Evolutionary conservation across 495 filamentous ascomycete genomes (phyloP).

Genomic region (Penicillium nucicola): DNA sequence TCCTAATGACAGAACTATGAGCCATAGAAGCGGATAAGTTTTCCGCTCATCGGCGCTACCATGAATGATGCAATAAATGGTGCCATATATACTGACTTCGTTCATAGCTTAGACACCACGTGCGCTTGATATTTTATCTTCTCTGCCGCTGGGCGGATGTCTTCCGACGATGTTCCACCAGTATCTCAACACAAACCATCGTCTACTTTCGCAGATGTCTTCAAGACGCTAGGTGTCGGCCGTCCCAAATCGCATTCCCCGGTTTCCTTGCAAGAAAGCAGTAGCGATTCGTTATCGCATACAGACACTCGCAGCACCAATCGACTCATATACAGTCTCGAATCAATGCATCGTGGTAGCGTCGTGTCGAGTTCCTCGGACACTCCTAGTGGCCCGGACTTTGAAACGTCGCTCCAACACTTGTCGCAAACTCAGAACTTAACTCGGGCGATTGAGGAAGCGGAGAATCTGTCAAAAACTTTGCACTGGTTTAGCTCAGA

Average conservation of each 20-base stretch:
- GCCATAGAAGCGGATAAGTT: not conserved
- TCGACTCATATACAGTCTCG: slow-evolving; percentile 31
- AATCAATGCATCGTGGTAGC: slow-evolving; percentile 47
- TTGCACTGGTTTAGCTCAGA: slow-evolving; percentile 39
- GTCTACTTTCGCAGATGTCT: slow-evolving; percentile 44
- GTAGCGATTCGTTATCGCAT: slow-evolving; percentile 29
- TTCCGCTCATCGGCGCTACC: not conserved
- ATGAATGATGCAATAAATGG: slow-evolving; percentile 6
- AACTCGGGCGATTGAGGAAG: slow-evolving; percentile 39
- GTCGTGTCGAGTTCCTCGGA: slow-evolving; percentile 46
- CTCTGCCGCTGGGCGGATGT: slow-evolving; percentile 37
- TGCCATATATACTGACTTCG: slow-evolving; percentile 15
- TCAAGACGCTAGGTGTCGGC: slow-evolving; percentile 42
- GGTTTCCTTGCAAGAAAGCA: slow-evolving; percentile 33
- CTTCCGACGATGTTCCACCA: slow-evolving; percentile 45
- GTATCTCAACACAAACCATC: slow-evolving; percentile 35
- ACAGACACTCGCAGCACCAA: slow-evolving; percentile 30
- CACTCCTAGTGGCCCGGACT: slow-evolving; percentile 38
- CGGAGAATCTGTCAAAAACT: slow-evolving; percentile 33
- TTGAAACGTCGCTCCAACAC: slow-evolving; percentile 34
- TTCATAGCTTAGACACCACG: not conserved
- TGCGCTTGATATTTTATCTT: not conserved
- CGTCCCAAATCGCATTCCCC: slow-evolving; percentile 41
- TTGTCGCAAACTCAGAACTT: slow-evolving; percentile 37
- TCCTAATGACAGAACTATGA: not conserved